Evolutionary conservation across 164 flowering plant genomes (phyloP).

Genomic region (Macadamia tetraphylla): DNA sequence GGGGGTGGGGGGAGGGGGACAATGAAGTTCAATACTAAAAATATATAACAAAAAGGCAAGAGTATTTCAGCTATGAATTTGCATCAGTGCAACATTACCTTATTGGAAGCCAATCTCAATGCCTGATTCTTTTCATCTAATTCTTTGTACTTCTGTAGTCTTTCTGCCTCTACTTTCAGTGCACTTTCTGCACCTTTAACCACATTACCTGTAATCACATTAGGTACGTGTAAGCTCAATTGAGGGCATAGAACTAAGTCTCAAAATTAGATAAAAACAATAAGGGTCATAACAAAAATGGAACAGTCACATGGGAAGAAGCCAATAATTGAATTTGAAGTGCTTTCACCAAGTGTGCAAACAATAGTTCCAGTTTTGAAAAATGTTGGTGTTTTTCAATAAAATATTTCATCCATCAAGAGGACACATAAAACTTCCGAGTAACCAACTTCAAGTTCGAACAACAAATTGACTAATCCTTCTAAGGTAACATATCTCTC

Average conservation of each 20-base stretch:
- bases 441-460: too few relatives aligned
- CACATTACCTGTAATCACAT: constrained; percentile 31
- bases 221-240: constrained; percentile 5
- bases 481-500: neutral
- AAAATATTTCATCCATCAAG: neutral
- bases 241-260: neutral
- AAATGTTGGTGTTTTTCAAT: neutral
- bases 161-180: constrained; percentile 45
- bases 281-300: neutral
- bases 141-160: constrained; percentile 42
- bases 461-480: neutral
- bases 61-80: too few relatives aligned
- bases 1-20: too few relatives aligned
- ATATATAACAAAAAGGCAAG: too few relatives aligned
- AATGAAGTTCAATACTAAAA: too few relatives aligned
- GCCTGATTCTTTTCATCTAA: constrained; percentile 35
- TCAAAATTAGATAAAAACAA: neutral
- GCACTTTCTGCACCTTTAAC: constrained; percentile 57
- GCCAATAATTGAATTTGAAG: neutral
- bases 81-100: constrained; percentile 29
- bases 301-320: neutral
- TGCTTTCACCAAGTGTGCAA: neutral
- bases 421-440: neutral
- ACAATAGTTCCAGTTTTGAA: neutral
- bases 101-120: constrained; percentile 30